These are phyloP conservation scores for Gentiana macrophylla DNA, from an alignment of 257 asterid genomes.

Conservation along the genomic window DNA sequence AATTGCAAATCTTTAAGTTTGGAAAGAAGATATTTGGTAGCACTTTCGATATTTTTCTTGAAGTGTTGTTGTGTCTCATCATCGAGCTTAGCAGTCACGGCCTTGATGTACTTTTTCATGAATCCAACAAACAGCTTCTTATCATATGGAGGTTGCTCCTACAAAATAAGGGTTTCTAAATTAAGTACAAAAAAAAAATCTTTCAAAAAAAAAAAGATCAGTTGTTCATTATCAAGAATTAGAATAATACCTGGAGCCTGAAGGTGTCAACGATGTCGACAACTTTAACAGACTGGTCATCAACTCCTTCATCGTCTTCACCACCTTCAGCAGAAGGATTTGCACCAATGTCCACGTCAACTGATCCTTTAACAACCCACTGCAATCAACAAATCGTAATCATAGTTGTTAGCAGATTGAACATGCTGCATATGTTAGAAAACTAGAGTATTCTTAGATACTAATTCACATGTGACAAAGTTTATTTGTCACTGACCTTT, in stretches of 20 bases:
- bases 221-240: background rate
- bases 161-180: background rate
- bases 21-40: conserved; percentile 56
- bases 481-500: conserved; percentile 33
- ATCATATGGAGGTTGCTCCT: conserved; percentile 93
- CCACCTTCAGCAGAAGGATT: conserved; percentile 89
- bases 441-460: too few species aligned
- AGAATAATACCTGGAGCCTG: conserved; percentile 59
- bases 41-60: conserved; percentile 66
- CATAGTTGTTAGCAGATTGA: too few species aligned
- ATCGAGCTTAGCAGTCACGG: conserved; percentile 53
- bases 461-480: background rate
- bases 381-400: conserved; percentile 13
- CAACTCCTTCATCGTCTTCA: conserved; percentile 72
- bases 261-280: conserved; percentile 94
- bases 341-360: conserved; percentile 87
- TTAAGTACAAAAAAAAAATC: background rate
- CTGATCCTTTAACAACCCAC: conserved; percentile 68
- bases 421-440: too few species aligned
- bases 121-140: conserved; percentile 57
- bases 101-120: conserved; percentile 66
- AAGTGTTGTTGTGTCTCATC: conserved; percentile 44
- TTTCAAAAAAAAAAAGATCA: background rate
- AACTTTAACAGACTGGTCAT: conserved; percentile 52
- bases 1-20: conserved; percentile 77